Evolutionary conservation across 345 rosid species (phyloP), one percentile per base, ranked within the genome.

Genomic region (Pelargonium nanum): DNA sequence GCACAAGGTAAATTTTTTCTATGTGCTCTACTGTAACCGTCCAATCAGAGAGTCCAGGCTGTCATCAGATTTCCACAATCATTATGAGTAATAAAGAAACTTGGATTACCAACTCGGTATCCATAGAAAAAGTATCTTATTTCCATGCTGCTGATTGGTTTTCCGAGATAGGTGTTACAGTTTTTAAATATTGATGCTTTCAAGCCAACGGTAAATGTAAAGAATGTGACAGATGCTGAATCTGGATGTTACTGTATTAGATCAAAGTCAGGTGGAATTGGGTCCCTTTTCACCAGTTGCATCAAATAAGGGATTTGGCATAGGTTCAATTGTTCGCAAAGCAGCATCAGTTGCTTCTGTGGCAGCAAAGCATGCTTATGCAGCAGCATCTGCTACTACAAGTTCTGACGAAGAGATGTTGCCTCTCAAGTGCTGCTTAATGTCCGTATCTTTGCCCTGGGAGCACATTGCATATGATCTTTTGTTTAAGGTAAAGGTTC

Each of bases 381-480:
- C 94, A 65, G 96, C 87, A 54, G 91, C 97, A 32, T 77, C 94
- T n/a, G 75, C 96, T 12, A 65, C 79, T 56, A 54, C 81, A 2
- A 74, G 74, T 61, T 75, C 77, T 56, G 90, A 83, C 55, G 96
- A 87, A 24, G 96, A 90, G 76, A 88, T 88, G 89, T 59, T 94
- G 51, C 97, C 97, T 69, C 86, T 90, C 23, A 90, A 88, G 66
- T 94, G 99, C 82, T 86, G 97, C 64, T 80, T 94, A 57, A 94
- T 94, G 97, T 86, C 99, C 21, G 79, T 94, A 63, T 81, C 97
- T 20, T 78, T 94, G 72, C 96, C 97, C 0, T 90, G 99, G 99
- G 97, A 90, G 57, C 77, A 82, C 60, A 90, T 94, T 76, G 96
- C 96, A 73, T 77, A 81, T 65, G 97, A 94, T 79, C 96, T 94